These are phyloP conservation scores for Coemansia sp. DNA, from an alignment of 192 early-diverging fungal genomes.

Conservation along the genomic window DNA sequence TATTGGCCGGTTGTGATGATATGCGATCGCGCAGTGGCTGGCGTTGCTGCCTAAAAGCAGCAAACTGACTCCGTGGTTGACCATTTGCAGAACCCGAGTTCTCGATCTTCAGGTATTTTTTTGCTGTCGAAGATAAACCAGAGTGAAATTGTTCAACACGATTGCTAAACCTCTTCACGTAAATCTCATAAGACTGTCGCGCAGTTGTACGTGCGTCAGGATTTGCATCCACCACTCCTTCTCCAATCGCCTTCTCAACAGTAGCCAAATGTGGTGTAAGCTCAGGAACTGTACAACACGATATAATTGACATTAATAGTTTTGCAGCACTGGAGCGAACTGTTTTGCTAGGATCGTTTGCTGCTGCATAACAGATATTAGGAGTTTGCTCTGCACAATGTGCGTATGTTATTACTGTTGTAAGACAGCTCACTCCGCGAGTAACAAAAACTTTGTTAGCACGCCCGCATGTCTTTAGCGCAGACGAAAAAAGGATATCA, in stretches of 20 bases:
- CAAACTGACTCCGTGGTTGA: slow-evolving; percentile 20
- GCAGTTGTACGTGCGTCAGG: slow-evolving; percentile 48
- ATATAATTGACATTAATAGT: slow-evolving; percentile 57
- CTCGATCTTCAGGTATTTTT: slow-evolving; percentile 47
- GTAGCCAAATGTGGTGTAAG: slow-evolving; percentile 32
- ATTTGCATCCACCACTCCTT: slow-evolving; percentile 46
- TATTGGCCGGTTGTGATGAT: slow-evolving; percentile 18
- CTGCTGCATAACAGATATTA: slow-evolving; percentile 57
- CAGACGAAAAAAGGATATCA: slow-evolving; percentile 62
- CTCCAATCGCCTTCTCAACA: slow-evolving; percentile 45
- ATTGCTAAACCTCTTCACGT: slow-evolving; percentile 42
- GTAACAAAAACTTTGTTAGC: slow-evolving; percentile 76
- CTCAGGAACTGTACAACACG: slow-evolving; percentile 53
- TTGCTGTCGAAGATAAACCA: slow-evolving; percentile 37
- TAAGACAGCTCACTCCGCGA: slow-evolving; percentile 62
- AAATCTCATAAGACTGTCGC: slow-evolving; percentile 45
- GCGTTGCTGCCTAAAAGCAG: slow-evolving; percentile 26
- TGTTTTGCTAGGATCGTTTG: slow-evolving; percentile 61
- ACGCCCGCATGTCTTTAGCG: slow-evolving; percentile 65
- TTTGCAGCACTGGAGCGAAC: slow-evolving; percentile 63
- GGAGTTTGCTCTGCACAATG: slow-evolving; percentile 58
- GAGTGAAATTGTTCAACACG: slow-evolving; percentile 41
- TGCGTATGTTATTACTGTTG: slow-evolving; percentile 61
- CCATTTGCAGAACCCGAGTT: slow-evolving; percentile 4
- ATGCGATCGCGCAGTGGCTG: slow-evolving; percentile 41